These are phyloP conservation scores for Rhynchospora tenuis DNA, from an alignment of 176 grass and related monocot genomes.

Conservation along the genomic window DNA sequence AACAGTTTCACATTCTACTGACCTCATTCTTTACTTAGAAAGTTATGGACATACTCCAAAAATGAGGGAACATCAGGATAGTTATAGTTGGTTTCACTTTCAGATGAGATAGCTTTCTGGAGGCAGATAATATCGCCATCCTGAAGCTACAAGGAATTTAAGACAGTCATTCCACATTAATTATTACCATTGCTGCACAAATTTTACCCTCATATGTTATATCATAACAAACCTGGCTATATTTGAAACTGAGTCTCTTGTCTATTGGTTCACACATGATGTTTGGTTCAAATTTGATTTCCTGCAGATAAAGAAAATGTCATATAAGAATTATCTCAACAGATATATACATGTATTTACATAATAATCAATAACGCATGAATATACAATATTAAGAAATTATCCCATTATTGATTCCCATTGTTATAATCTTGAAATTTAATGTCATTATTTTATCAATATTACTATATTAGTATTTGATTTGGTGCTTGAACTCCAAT, in stretches of 20 bases:
- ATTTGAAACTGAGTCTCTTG: constrained; percentile 60
- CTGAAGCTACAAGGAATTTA: constrained; percentile 64
- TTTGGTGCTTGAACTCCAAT: too few relatives aligned
- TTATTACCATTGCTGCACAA: neutral
- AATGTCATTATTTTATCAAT: too few relatives aligned
- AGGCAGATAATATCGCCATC: constrained; percentile 85
- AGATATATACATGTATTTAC: neutral
- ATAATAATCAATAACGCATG: too few relatives aligned
- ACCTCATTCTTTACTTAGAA: constrained; percentile 20
- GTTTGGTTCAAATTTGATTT: constrained; percentile 82
- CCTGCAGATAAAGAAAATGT: constrained; percentile 37
- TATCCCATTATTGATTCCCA: too few relatives aligned
- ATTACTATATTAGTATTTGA: too few relatives aligned
- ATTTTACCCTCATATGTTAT: neutral
- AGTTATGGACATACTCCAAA: constrained; percentile 90
- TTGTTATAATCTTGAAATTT: too few relatives aligned
- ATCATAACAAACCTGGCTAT: constrained; percentile 54
- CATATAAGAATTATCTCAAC: constrained; percentile 26
- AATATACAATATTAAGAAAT: too few relatives aligned
- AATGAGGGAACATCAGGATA: constrained; percentile 79
- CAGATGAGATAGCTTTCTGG: constrained; percentile 45
- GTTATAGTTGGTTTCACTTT: constrained; percentile 40
- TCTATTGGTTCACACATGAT: constrained; percentile 80
- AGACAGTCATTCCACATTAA: constrained; percentile 13
- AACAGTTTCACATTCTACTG: neutral